Conservation (phyloP, 768 basidiomycete species). For the Coprinopsis sp. region DNA sequence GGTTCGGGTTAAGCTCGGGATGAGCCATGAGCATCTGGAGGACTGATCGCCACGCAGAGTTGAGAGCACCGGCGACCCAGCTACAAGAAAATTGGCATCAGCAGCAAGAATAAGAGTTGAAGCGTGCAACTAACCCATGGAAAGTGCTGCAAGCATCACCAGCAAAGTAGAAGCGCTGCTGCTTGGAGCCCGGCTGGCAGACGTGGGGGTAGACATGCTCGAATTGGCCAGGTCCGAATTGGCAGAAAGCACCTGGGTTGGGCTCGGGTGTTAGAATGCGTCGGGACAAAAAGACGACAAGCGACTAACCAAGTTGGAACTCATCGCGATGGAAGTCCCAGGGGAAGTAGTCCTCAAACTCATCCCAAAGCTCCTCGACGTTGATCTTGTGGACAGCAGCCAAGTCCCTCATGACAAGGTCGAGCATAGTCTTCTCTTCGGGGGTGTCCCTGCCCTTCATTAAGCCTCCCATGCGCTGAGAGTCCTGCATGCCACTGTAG, state of each 20-base stretch:
- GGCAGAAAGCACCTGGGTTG: constrained; percentile 29
- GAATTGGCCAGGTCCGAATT: constrained; percentile 34
- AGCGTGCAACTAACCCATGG: constrained; percentile 26
- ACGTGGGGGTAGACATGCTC: constrained; percentile 19
- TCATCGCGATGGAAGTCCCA: constrained; percentile 14
- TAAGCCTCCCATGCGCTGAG: constrained; percentile 23
- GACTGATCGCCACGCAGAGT: constrained; percentile 18
- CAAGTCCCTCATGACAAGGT: constrained; percentile 24
- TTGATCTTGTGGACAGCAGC: constrained; percentile 22
- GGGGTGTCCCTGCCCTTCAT: constrained; percentile 18
- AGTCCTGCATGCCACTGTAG: constrained; percentile 26
- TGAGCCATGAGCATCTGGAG: constrained; percentile 17
- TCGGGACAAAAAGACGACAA: constrained; percentile 3
- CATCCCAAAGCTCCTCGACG: constrained; percentile 15
- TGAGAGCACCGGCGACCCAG: constrained; percentile 22
- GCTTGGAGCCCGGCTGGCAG: constrained; percentile 15
- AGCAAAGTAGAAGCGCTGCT: constrained; percentile 28
- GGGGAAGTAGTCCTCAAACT: constrained; percentile 17
- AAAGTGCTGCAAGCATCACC: constrained; percentile 28
- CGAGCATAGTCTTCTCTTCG: constrained; percentile 14
- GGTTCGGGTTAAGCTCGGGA: constrained; percentile 16
- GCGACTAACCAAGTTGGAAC: constrained; percentile 11
- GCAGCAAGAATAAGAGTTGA: not conserved
- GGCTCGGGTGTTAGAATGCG: constrained; percentile 1
- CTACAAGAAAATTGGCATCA: constrained; percentile 23